Conservation (phyloP, 2,329 filamentous ascomycete genomes). For the Emmonsia crescens region DNA sequence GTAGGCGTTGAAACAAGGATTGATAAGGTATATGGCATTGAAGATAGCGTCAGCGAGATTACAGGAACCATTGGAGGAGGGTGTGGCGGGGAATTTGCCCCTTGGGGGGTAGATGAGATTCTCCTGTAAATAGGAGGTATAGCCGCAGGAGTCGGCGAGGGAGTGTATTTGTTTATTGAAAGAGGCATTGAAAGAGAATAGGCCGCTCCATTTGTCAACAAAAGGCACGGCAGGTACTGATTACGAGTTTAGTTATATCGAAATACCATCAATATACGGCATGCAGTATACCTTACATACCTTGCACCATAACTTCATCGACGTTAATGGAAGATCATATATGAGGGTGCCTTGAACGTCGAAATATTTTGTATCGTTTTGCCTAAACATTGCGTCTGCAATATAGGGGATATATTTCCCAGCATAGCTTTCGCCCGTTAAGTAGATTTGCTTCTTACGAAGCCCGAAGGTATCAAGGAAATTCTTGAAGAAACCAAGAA, state of each 20-base stretch:
- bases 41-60: constrained; percentile 47
- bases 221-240: constrained; percentile 31
- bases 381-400: constrained; percentile 59
- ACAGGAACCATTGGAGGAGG: constrained; percentile 40
- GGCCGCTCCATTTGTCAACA: constrained; percentile 31
- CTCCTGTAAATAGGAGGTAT: constrained; percentile 35
- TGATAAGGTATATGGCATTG: constrained; percentile 44
- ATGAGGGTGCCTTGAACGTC: constrained; percentile 59
- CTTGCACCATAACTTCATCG: constrained; percentile 40
- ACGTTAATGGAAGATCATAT: constrained; percentile 56
- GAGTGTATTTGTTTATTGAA: constrained; percentile 31
- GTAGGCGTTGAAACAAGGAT: constrained; percentile 74
- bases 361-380: constrained; percentile 55
- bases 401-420: constrained; percentile 62
- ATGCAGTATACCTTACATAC: constrained; percentile 16
- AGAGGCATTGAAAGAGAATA: constrained; percentile 38
- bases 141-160: constrained; percentile 37
- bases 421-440: constrained; percentile 63
- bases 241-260: background rate
- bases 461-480: constrained; percentile 62
- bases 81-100: constrained; percentile 47
- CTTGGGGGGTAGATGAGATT: constrained; percentile 57
- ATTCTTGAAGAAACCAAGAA: constrained; percentile 69
- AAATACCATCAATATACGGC: background rate
- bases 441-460: constrained; percentile 57